These are phyloP conservation scores for Nematodospora anomalae DNA, from an alignment of 1,139 yeast species.

Conservation along the genomic window DNA sequence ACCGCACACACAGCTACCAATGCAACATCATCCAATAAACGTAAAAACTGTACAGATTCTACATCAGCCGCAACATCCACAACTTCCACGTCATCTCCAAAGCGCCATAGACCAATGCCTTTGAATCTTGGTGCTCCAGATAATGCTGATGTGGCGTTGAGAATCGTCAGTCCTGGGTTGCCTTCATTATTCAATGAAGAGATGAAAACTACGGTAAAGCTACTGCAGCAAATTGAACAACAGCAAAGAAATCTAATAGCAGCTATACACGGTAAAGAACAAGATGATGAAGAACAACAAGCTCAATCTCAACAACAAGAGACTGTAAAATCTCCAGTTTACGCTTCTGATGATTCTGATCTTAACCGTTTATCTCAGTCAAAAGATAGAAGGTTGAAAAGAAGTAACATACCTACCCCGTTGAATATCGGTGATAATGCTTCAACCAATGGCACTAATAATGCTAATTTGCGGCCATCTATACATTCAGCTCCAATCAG, in stretches of 20 bases:
- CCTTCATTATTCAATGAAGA: conserved; percentile 47
- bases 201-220: conserved; percentile 47
- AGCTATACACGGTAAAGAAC: conserved; percentile 25
- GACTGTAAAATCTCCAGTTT: conserved; percentile 11
- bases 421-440: conserved; percentile 23
- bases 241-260: conserved; percentile 52
- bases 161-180: conserved; percentile 50
- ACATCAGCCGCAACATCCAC: conserved; percentile 2
- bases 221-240: conserved; percentile 47
- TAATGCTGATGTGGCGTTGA: conserved; percentile 30
- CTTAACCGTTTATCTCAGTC: conserved; percentile 10
- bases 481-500: conserved; percentile 49
- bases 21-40: background rate
- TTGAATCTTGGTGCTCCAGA: conserved; percentile 12
- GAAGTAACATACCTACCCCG: conserved; percentile 49
- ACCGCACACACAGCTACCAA: background rate
- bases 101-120: conserved; percentile 27
- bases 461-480: conserved; percentile 23
- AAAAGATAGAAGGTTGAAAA: conserved; percentile 36
- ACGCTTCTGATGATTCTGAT: conserved; percentile 16
- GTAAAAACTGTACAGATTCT: conserved; percentile 1
- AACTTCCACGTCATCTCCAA: conserved; percentile 5
- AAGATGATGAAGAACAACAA: conserved; percentile 10
- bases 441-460: background rate
- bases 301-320: conserved; percentile 5